Conservation (phyloP, 106 monocot genomes). For the Xerophyta viscosa region DNA sequence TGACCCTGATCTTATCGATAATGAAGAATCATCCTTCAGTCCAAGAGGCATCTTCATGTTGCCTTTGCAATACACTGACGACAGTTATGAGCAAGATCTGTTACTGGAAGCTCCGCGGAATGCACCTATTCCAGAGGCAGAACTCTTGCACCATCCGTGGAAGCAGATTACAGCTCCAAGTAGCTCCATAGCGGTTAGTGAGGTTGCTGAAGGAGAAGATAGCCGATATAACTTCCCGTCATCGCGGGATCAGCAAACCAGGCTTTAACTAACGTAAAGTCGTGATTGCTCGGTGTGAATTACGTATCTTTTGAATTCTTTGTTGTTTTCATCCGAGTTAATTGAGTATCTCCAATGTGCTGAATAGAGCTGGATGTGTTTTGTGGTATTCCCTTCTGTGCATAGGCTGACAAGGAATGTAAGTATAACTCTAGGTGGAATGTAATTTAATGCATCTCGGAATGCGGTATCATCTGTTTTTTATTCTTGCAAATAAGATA, state of each 20-base stretch:
- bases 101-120: constrained; percentile 48
- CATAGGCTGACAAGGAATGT: background rate
- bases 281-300: too few relatives aligned
- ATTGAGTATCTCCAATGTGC: too few relatives aligned
- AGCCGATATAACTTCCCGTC: constrained; percentile 19
- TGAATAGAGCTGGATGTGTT: background rate
- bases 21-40: constrained; percentile 31
- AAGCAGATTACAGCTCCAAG: constrained; percentile 18
- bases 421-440: constrained; percentile 3
- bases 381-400: background rate
- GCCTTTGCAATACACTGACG: constrained; percentile 24
- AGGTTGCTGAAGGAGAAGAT: constrained; percentile 23
- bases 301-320: too few relatives aligned
- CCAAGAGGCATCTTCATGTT: constrained; percentile 14
- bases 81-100: constrained; percentile 49
- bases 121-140: constrained; percentile 60
- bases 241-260: constrained; percentile 2
- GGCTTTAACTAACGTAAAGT: too few relatives aligned
- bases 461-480: background rate
- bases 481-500: background rate
- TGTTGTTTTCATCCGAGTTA: too few relatives aligned
- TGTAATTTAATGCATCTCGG: background rate
- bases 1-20: constrained; percentile 20
- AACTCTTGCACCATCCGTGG: constrained; percentile 46
- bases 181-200: constrained; percentile 17